Evolutionary conservation across 805 yeast genomes (phyloP).

Genomic region (Dipodascopsis uninucleata): DNA sequence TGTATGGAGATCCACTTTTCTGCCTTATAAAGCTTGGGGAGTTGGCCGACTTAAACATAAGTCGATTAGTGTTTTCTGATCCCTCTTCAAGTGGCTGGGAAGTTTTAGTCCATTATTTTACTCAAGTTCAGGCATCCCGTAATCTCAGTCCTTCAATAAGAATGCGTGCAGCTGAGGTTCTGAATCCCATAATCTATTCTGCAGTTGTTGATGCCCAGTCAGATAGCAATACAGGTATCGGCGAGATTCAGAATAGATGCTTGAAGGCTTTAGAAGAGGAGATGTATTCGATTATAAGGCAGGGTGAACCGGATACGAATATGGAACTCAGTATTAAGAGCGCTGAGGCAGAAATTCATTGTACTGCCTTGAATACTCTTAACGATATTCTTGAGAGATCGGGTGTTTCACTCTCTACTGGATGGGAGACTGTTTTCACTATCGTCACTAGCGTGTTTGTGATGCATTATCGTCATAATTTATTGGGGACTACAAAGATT

Average conservation of each 20-base stretch:
- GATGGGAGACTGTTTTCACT: constrained; percentile 71
- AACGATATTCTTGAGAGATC: constrained; percentile 73
- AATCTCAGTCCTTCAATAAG: constrained; percentile 45
- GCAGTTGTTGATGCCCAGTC: constrained; percentile 23
- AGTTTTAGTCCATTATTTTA: constrained; percentile 45
- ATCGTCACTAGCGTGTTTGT: constrained; percentile 41
- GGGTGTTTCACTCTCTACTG: constrained; percentile 57
- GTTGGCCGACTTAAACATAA: constrained; percentile 50
- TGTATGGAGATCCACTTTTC: constrained; percentile 36
- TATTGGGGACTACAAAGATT: constrained; percentile 16
- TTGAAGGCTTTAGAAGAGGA: constrained; percentile 49
- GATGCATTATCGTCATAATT: constrained; percentile 21
- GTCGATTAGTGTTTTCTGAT: constrained; percentile 40
- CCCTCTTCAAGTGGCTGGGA: constrained; percentile 47
- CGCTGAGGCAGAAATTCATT: constrained; percentile 65
- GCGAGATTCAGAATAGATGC: constrained; percentile 37
- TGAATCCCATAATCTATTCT: constrained; percentile 47
- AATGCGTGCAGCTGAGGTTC: constrained; percentile 47
- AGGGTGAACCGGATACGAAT: constrained; percentile 20
- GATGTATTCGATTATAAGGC: constrained; percentile 27
- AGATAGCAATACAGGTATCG: constrained; percentile 19
- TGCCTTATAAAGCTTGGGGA: constrained; percentile 53
- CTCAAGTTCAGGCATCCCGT: constrained; percentile 46
- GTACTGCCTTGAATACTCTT: constrained; percentile 58
- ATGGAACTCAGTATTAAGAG: constrained; percentile 31